Evolutionary conservation across 495 filamentous ascomycete species (phyloP), one percentile per base, ranked within the genome.

Genomic region (Entonaema liquescens): DNA sequence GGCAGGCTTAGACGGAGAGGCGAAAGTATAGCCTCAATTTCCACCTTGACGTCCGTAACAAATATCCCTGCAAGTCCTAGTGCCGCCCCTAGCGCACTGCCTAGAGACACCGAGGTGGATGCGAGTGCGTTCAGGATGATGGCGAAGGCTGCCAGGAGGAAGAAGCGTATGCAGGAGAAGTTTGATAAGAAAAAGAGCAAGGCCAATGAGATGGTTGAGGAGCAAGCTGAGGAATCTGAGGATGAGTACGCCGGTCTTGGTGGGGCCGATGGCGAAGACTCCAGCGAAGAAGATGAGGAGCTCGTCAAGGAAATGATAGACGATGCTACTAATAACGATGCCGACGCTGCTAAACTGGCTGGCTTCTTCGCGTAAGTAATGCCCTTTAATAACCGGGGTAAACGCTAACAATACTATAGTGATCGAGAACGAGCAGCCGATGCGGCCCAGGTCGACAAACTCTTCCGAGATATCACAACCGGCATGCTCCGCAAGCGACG

Each of bases 191-290:
- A 90, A 73, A 95, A 90, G 76, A 96, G 92, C 79, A 91, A 93
- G 73, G 94, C 93, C 0, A 93, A 89, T 62, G 89, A 90, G 13
- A 93, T 97, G 83, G 83, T 99, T 17, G 87, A 98, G 66, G 95
- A 98, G 68, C 93, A 95, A 73, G 95, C 95, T 40, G 93, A 95
- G 72, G 95, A 99, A 82, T 98, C 96, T 0, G 96, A 98, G 76
- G 95, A 99, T 76, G 95, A 99, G 78, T 99, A 97, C 76, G 95
- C 94, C 33, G 96, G 96, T 2, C 83, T 98, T 42, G 96, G 96
- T 52, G 95, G 95, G 44, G 91, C 86, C 3, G 93, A 93, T 77
- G 94, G 95, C 55, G 96, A 99, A 65, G 93, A 93, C 40, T 91
- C 89, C 55, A 88, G 83, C 23, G 89, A 90, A 38, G 92, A 93